phyloP scores from a whole-genome alignment of 805 yeast genomes.

The Sugiyamaella valdiviana region DNA sequence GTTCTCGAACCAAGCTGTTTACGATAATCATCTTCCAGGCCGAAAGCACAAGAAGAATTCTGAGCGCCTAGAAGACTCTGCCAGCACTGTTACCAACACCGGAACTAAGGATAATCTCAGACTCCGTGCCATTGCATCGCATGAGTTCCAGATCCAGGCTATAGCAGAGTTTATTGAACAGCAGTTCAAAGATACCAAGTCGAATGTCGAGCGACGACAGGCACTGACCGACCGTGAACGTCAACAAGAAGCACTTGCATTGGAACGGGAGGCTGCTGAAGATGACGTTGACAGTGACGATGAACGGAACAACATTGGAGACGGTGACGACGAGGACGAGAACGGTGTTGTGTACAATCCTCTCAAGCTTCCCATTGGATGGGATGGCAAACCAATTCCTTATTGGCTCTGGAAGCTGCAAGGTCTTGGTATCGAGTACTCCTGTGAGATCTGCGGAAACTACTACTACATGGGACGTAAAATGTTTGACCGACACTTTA shows the following conservation, averaged over 20 bases:
- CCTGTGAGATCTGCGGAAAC: slow-evolving; percentile 86
- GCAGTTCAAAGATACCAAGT: slow-evolving; percentile 45
- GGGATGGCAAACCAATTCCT: slow-evolving; percentile 90
- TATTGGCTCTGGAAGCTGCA: slow-evolving; percentile 87
- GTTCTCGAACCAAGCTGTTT: slow-evolving; percentile 63
- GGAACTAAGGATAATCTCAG: slow-evolving; percentile 2
- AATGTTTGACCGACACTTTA: slow-evolving; percentile 68
- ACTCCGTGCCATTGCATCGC: slow-evolving; percentile 24
- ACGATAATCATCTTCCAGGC: slow-evolving; percentile 61
- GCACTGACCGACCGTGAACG: slow-evolving; percentile 69
- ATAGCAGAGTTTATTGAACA: slow-evolving; percentile 37
- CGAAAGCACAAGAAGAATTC: slow-evolving; percentile 63
- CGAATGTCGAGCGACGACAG: slow-evolving; percentile 53
- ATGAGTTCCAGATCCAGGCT: slow-evolving; percentile 38
- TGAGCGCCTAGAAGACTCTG: slow-evolving; percentile 5
- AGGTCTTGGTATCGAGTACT: slow-evolving; percentile 66
- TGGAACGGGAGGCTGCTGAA: slow-evolving; percentile 29
- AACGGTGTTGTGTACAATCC: slow-evolving; percentile 38
- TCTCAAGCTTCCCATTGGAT: slow-evolving; percentile 66
- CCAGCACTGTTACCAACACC: neutral
- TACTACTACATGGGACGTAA: slow-evolving; percentile 64
- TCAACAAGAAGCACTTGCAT: slow-evolving; percentile 45
- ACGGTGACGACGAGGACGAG: slow-evolving; percentile 33
- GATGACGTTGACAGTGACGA: slow-evolving; percentile 21
- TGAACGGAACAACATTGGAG: slow-evolving; percentile 20